These are phyloP conservation scores for Diplodia sapinea DNA, from an alignment of 2,329 filamentous ascomycete species.

Conservation along the genomic window DNA sequence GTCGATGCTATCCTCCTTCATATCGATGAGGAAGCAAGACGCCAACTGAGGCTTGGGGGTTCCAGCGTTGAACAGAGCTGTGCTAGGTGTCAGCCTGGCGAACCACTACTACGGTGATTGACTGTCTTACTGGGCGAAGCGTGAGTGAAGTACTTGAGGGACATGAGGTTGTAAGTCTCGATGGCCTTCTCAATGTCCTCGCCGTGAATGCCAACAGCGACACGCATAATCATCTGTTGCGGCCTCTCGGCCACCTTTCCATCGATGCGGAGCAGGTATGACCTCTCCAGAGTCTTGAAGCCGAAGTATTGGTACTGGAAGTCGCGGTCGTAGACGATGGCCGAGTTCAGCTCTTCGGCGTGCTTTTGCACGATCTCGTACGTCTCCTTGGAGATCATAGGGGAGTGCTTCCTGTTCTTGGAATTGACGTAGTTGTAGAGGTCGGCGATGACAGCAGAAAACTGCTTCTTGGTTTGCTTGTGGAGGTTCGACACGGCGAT, in stretches of 20 bases:
- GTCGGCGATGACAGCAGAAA: slow-evolving; percentile 92
- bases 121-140: slow-evolving; percentile 69
- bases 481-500: slow-evolving; percentile 99
- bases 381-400: slow-evolving; percentile 92
- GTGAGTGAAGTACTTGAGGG: slow-evolving; percentile 97
- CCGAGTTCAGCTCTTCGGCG: slow-evolving; percentile 95
- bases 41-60: slow-evolving; percentile 94
- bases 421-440: slow-evolving; percentile 97
- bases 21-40: slow-evolving; percentile 98
- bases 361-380: slow-evolving; percentile 96
- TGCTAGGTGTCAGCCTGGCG: not conserved
- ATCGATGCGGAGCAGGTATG: slow-evolving; percentile 93
- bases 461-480: slow-evolving; percentile 99
- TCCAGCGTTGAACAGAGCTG: slow-evolving; percentile 94
- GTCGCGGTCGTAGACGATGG: slow-evolving; percentile 98
- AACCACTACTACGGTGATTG: not conserved
- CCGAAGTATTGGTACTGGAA: slow-evolving; percentile 99
- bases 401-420: slow-evolving; percentile 79
- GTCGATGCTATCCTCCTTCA: slow-evolving; percentile 99
- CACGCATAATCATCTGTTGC: slow-evolving; percentile 99
- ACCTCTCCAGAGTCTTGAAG: slow-evolving; percentile 98
- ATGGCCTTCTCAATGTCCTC: slow-evolving; percentile 93
- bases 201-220: slow-evolving; percentile 94
- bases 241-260: slow-evolving; percentile 96
- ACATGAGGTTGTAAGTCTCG: slow-evolving; percentile 99